Evolutionary conservation across 495 filamentous ascomycete species (phyloP).

Genomic region (Podospora pseudocomata): DNA sequence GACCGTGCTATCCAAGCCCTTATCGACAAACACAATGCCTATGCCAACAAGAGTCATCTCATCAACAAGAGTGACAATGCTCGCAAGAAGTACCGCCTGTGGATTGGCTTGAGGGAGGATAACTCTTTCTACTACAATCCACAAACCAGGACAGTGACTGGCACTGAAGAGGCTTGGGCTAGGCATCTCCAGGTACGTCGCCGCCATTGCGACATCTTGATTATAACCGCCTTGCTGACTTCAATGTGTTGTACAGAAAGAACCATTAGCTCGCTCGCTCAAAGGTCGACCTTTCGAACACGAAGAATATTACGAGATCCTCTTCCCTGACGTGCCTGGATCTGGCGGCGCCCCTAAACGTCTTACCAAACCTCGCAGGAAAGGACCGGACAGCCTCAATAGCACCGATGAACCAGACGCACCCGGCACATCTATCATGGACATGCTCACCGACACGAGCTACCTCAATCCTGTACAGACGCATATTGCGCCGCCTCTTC

Average conservation of each 20-base stretch:
- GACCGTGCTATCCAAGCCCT: conserved; percentile 46
- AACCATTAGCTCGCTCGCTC: conserved; percentile 46
- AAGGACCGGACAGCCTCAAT: conserved; percentile 31
- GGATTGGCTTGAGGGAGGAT: conserved; percentile 49
- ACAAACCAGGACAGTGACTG: conserved; percentile 41
- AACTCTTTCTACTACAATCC: conserved; percentile 48
- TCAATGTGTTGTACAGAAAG: conserved; percentile 33
- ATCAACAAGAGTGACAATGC: conserved; percentile 55
- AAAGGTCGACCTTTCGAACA: conserved; percentile 48
- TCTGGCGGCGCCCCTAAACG: conserved; percentile 50
- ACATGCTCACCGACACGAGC: conserved; percentile 29
- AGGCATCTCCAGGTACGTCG: conserved; percentile 44
- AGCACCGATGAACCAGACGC: conserved; percentile 30
- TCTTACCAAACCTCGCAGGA: conserved; percentile 45
- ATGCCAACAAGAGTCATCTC: conserved; percentile 48
- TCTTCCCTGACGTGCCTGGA: conserved; percentile 49
- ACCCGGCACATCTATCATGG: conserved; percentile 32
- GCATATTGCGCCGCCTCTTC: conserved; percentile 24
- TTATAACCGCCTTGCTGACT: conserved; percentile 4
- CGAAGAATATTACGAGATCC: conserved; percentile 49
- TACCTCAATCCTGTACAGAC: conserved; percentile 23
- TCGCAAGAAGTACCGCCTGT: conserved; percentile 52
- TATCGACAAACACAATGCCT: conserved; percentile 44
- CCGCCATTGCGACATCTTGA: background rate
- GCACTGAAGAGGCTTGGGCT: conserved; percentile 47